These are phyloP conservation scores for Herpetospermum pedunculosum DNA, from an alignment of 306 rosid species.

Conservation along the genomic window DNA sequence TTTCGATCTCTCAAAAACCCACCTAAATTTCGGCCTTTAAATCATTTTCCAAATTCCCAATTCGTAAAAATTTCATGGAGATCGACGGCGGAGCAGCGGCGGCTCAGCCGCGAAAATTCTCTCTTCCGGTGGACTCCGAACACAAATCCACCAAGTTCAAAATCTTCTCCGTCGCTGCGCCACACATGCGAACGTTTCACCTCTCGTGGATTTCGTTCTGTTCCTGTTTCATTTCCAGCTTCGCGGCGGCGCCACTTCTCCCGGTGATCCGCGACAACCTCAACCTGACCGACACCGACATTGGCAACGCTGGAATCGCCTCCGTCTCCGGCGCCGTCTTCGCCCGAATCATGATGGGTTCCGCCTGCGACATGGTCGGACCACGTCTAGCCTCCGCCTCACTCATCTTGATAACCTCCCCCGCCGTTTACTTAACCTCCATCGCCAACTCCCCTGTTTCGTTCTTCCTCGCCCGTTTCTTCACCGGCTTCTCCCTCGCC, in stretches of 20 bases:
- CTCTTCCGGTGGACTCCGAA: constrained; percentile 70
- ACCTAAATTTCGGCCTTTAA: not conserved
- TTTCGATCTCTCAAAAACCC: constrained; percentile 15
- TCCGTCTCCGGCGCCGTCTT: constrained; percentile 81
- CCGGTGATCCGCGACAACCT: constrained; percentile 83
- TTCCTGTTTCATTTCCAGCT: constrained; percentile 63
- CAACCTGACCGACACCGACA: constrained; percentile 69
- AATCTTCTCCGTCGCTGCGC: constrained; percentile 45
- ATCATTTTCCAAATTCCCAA: constrained; percentile 10
- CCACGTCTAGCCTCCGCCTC: constrained; percentile 72
- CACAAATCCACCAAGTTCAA: constrained; percentile 66
- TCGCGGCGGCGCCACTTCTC: constrained; percentile 67
- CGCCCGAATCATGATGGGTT: constrained; percentile 72
- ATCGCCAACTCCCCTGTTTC: constrained; percentile 34
- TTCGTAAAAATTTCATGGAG: constrained; percentile 36
- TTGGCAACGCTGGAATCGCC: constrained; percentile 90
- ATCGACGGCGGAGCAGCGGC: constrained; percentile 11
- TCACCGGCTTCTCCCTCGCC: constrained; percentile 77
- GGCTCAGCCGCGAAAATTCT: constrained; percentile 21
- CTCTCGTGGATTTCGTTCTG: constrained; percentile 80
- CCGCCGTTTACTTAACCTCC: constrained; percentile 56
- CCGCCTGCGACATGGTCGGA: constrained; percentile 71
- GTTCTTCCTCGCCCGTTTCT: constrained; percentile 61
- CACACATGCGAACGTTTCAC: constrained; percentile 90
- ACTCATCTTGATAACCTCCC: constrained; percentile 53